These are phyloP conservation scores for Eleusine coracana DNA, from an alignment of 176 grass and related monocot genomes.

Conservation along the genomic window DNA sequence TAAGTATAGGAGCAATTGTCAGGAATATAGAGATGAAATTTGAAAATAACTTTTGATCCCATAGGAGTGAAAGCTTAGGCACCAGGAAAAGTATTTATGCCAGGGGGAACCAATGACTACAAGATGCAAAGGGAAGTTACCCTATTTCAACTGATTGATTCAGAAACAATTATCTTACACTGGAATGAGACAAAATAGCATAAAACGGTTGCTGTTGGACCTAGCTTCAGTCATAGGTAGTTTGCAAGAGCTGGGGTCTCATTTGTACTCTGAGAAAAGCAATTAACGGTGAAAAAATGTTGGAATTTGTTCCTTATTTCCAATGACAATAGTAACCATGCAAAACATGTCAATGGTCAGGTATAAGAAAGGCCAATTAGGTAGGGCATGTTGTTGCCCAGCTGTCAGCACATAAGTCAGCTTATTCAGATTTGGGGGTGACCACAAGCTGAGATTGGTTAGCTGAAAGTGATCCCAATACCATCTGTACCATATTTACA, in stretches of 20 bases:
- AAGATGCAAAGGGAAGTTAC: neutral
- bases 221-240: neutral
- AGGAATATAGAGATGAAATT: neutral
- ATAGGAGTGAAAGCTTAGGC: neutral
- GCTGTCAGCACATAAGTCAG: neutral
- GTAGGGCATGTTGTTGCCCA: neutral
- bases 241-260: neutral
- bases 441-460: neutral
- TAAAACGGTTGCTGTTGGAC: neutral
- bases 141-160: neutral
- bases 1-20: neutral
- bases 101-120: neutral
- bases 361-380: neutral
- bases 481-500: too few relatives aligned
- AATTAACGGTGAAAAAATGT: neutral
- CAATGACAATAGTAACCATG: neutral
- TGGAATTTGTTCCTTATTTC: neutral
- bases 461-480: neutral
- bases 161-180: neutral
- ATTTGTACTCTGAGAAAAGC: neutral
- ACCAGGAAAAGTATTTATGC: neutral
- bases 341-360: neutral
- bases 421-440: neutral
- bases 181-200: neutral
- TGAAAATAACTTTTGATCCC: slow-evolving; percentile 2